A percentile compares a stretch with the other conserved stretches of the same genome.
Evolutionary conservation across 2,329 filamentous ascomycete genomes (phyloP).

Genomic region (Alternaria novae-zelandiae): DNA sequence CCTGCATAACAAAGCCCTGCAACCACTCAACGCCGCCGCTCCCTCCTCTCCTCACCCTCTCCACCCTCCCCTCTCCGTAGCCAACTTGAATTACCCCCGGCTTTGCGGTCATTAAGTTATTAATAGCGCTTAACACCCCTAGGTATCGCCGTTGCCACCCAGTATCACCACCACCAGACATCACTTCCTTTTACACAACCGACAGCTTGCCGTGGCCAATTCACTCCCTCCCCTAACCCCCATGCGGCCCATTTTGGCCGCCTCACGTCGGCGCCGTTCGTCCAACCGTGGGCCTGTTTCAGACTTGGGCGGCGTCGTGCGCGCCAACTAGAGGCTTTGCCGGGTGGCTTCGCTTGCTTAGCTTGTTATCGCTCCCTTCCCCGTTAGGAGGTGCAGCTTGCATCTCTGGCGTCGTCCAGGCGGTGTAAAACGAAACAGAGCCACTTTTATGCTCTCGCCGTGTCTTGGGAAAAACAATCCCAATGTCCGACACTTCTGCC

Average conservation of each 20-base stretch:
- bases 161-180: neutral
- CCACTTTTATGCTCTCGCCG: neutral
- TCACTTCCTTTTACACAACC: slow-evolving; percentile 6
- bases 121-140: slow-evolving; percentile 10
- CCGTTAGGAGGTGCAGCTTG: slow-evolving; percentile 1
- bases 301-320: slow-evolving; percentile 9
- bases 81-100: slow-evolving; percentile 2
- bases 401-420: neutral
- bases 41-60: neutral
- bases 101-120: slow-evolving; percentile 2
- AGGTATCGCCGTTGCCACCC: slow-evolving; percentile 6
- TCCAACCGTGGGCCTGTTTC: slow-evolving; percentile 26
- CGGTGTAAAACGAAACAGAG: slow-evolving; percentile 8
- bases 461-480: neutral
- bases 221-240: slow-evolving; percentile 9
- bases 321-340: slow-evolving; percentile 21
- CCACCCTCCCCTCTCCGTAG: neutral
- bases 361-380: slow-evolving; percentile 5
- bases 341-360: slow-evolving; percentile 14
- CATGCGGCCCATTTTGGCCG: slow-evolving; percentile 7
- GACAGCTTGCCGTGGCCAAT: slow-evolving; percentile 16
- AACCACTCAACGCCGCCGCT: neutral
- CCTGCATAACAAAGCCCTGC: slow-evolving; percentile 9
- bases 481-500: neutral
- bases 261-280: slow-evolving; percentile 16